phyloP scores from a whole-genome alignment of 2,329 filamentous ascomycete genomes.

The Botrytis aclada region DNA sequence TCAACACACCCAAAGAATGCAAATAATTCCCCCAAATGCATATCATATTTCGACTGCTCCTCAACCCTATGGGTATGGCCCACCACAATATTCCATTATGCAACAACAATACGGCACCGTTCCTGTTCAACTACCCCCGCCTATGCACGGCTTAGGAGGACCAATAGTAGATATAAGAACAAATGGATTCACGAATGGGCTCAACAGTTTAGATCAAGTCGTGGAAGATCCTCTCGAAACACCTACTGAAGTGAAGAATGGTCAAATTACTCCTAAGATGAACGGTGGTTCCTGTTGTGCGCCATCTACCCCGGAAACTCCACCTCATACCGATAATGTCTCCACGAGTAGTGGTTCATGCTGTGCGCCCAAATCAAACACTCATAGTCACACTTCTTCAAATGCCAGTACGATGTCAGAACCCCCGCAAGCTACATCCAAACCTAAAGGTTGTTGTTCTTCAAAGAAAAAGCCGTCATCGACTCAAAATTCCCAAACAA shows the following conservation, averaged over 20 bases:
- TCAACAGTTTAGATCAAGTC: constrained; percentile 26
- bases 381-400: constrained; percentile 29
- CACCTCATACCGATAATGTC: constrained; percentile 4
- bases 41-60: constrained; percentile 27
- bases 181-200: constrained; percentile 26
- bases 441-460: constrained; percentile 41
- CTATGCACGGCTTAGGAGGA: constrained; percentile 19
- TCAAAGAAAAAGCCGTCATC: constrained; percentile 29
- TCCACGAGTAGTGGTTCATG: constrained; percentile 24
- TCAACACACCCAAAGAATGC: constrained; percentile 31
- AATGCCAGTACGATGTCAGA: constrained; percentile 29
- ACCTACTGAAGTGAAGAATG: constrained; percentile 23
- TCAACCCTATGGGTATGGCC: constrained; percentile 28
- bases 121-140: constrained; percentile 28
- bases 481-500: constrained; percentile 27
- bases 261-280: constrained; percentile 20
- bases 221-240: constrained; percentile 31
- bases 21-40: constrained; percentile 28
- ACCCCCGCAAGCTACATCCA: constrained; percentile 17
- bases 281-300: constrained; percentile 23
- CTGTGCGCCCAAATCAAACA: constrained; percentile 29
- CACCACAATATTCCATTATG: constrained; percentile 31
- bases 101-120: constrained; percentile 27
- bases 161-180: constrained; percentile 8
- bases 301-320: constrained; percentile 14